Percentiles rank a stretch among this genome's conserved stretches.
These are phyloP conservation scores for Emmonsia crescens DNA, from an alignment of 2,329 filamentous ascomycete genomes.

Conservation along the genomic window DNA sequence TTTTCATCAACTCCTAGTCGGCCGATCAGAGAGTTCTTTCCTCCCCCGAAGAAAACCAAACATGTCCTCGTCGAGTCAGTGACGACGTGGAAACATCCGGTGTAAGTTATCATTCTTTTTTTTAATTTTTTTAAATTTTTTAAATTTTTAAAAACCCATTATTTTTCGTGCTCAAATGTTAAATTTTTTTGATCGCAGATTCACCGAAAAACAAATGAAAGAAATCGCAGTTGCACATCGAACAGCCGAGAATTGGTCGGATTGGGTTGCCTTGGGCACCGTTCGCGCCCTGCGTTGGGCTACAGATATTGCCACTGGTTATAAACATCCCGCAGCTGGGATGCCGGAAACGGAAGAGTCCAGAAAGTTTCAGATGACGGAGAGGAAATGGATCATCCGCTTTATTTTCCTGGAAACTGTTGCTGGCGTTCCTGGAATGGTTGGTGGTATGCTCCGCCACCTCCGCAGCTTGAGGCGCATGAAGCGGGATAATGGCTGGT, in stretches of 20 bases:
- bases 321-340: conserved; percentile 55
- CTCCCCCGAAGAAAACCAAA: conserved; percentile 45
- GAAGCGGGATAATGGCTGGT: conserved; percentile 59
- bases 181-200: conserved; percentile 28
- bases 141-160: no score
- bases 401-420: conserved; percentile 93
- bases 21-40: conserved; percentile 46
- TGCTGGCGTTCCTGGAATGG: conserved; percentile 93
- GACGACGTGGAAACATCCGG: conserved; percentile 59
- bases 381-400: conserved; percentile 78
- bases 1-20: conserved; percentile 30
- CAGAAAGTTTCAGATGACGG: conserved; percentile 59
- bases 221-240: conserved; percentile 66
- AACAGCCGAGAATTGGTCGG: conserved; percentile 58
- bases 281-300: conserved; percentile 66
- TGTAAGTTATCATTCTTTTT: conserved; percentile 24
- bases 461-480: conserved; percentile 48
- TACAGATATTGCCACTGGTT: conserved; percentile 73
- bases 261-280: conserved; percentile 66
- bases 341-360: conserved; percentile 37
- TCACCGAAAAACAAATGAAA: conserved; percentile 69
- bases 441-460: conserved; percentile 87
- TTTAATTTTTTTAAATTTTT: conserved; percentile 16
- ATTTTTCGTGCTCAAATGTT: neutral
- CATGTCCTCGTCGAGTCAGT: conserved; percentile 53